A percentile compares a stretch with the other conserved stretches of the same genome.
phyloP scores from a whole-genome alignment of 2,329 filamentous ascomycete genomes.

The Pezicula neosporulosa region DNA sequence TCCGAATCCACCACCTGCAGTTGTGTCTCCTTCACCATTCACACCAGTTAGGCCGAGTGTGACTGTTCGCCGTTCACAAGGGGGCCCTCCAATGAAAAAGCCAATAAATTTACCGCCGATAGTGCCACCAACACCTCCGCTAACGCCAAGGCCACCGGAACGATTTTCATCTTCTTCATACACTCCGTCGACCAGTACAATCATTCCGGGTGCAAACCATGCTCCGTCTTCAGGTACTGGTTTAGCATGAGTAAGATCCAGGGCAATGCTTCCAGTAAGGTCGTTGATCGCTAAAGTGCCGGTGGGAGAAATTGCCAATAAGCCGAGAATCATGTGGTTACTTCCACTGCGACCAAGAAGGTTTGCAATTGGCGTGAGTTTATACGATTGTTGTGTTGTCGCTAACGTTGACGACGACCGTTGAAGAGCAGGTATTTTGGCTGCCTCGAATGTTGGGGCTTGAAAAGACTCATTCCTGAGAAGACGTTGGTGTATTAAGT shows the following conservation, averaged over 20 bases:
- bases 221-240: conserved; percentile 81
- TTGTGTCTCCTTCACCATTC: conserved; percentile 48
- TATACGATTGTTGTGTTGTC: conserved; percentile 65
- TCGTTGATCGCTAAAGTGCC: conserved; percentile 82
- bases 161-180: conserved; percentile 89
- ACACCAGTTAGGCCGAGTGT: conserved; percentile 69
- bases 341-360: conserved; percentile 76
- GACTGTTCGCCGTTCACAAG: conserved; percentile 77
- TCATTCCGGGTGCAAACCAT: conserved; percentile 95
- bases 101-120: conserved; percentile 91
- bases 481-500: conserved; percentile 87
- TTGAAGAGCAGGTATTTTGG: conserved; percentile 50
- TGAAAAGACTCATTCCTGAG: conserved; percentile 94
- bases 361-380: conserved; percentile 81
- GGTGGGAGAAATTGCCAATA: conserved; percentile 76
- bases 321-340: conserved; percentile 81
- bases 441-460: conserved; percentile 67
- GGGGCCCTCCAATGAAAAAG: conserved; percentile 87
- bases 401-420: conserved; percentile 54
- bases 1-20: conserved; percentile 79
- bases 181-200: conserved; percentile 90
- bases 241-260: conserved; percentile 78
- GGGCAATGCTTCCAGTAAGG: conserved; percentile 78
- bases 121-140: conserved; percentile 79
- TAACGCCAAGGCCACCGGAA: conserved; percentile 66